A percentile compares a stretch with the other conserved stretches of the same genome.
Evolutionary conservation across 2,329 filamentous ascomycete genomes (phyloP).

Genomic region (Aspergillus fischeri): DNA sequence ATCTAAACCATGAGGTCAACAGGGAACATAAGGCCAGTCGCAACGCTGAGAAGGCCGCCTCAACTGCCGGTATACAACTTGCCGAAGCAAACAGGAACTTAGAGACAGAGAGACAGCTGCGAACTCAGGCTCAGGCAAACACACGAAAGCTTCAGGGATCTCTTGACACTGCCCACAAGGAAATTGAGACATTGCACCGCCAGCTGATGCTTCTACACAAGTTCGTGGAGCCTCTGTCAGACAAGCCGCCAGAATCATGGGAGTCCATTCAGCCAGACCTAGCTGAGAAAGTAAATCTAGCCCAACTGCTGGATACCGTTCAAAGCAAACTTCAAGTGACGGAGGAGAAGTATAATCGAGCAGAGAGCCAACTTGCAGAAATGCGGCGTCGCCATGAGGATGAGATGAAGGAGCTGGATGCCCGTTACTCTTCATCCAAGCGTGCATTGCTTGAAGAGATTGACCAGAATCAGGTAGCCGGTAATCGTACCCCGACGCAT

Average conservation of each 20-base stretch:
- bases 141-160: conserved; percentile 74
- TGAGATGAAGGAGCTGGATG: conserved; percentile 62
- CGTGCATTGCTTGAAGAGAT: conserved; percentile 82
- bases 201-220: conserved; percentile 80
- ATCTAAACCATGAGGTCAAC: conserved; percentile 86
- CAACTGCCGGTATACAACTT: conserved; percentile 73
- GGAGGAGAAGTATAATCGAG: conserved; percentile 72
- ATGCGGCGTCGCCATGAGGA: conserved; percentile 70
- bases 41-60: conserved; percentile 84
- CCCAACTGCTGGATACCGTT: conserved; percentile 80
- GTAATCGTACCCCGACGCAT: conserved; percentile 69
- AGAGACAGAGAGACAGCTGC: conserved; percentile 83
- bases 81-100: conserved; percentile 85
- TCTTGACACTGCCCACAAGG: conserved; percentile 73
- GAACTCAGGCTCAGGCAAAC: conserved; percentile 79
- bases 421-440: conserved; percentile 58
- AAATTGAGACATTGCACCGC: conserved; percentile 73
- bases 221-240: conserved; percentile 74
- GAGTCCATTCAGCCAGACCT: conserved; percentile 68
- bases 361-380: conserved; percentile 77
- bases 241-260: conserved; percentile 62
- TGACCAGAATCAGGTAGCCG: conserved; percentile 72
- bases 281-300: conserved; percentile 65
- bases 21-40: conserved; percentile 85
- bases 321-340: conserved; percentile 84